Percentiles rank a stretch among this genome's conserved stretches.
Conservation (phyloP, 1,284 basidiomycete species). For the Sphaerobolus stellatus region DNA sequence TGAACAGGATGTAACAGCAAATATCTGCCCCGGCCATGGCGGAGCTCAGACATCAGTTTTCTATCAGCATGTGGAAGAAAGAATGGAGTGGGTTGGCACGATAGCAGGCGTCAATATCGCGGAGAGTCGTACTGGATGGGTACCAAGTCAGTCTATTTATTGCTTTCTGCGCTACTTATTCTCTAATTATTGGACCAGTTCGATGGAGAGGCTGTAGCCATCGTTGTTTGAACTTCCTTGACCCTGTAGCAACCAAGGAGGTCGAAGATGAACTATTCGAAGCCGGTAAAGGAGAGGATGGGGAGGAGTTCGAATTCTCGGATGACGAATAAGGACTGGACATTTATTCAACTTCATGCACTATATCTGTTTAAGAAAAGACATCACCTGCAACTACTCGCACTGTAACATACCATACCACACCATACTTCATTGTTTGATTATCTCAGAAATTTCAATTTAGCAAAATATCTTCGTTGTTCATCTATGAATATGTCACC, state of each 20-base stretch:
- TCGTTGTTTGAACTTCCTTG: constrained; percentile 64
- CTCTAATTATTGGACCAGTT: constrained; percentile 47
- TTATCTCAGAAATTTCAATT: no score
- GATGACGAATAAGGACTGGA: constrained; percentile 8
- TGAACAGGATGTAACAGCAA: constrained; percentile 30
- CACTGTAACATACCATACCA: no score
- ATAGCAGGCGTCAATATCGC: constrained; percentile 53
- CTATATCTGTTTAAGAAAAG: no score
- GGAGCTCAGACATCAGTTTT: constrained; percentile 45
- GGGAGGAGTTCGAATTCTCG: constrained; percentile 8
- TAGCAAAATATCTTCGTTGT: no score
- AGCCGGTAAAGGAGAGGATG: neutral
- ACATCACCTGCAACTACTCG: no score
- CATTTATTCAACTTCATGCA: no score
- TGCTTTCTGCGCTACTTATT: neutral
- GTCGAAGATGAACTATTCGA: constrained; percentile 19
- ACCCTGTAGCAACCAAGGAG: constrained; percentile 14
- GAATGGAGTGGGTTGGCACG: constrained; percentile 61
- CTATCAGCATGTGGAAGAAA: constrained; percentile 57
- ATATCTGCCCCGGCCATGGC: constrained; percentile 50
- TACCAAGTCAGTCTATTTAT: constrained; percentile 5
- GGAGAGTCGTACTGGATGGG: constrained; percentile 26
- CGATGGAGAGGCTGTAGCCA: constrained; percentile 64
- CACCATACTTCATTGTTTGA: no score
- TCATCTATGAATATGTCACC: no score